Percentiles rank a stretch among this genome's conserved stretches.
Evolutionary conservation across 2,329 filamentous ascomycete species (phyloP).

Genomic region (Podosphaera aphanis): DNA sequence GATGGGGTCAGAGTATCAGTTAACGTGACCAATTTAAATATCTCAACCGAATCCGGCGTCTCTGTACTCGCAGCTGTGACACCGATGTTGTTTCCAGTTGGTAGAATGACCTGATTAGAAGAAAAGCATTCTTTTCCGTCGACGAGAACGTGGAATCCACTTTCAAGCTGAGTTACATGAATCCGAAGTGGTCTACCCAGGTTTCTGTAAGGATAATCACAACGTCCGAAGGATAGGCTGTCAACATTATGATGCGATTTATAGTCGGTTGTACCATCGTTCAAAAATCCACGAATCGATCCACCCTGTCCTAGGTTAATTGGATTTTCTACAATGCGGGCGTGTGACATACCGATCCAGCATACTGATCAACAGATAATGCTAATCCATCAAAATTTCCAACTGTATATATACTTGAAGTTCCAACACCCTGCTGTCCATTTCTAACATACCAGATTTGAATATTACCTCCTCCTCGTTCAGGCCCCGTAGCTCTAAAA

Average conservation of each 20-base stretch:
- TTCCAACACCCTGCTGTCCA: constrained; percentile 38
- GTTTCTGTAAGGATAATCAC: constrained; percentile 77
- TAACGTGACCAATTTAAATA: constrained; percentile 65
- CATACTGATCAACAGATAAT: constrained; percentile 65
- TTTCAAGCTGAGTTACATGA: constrained; percentile 42
- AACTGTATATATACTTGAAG: constrained; percentile 63
- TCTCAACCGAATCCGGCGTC: constrained; percentile 79
- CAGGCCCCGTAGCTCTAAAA: constrained; percentile 68
- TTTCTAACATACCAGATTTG: constrained; percentile 77
- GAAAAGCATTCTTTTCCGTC: constrained; percentile 69
- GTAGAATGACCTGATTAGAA: constrained; percentile 55
- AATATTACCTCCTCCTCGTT: constrained; percentile 67
- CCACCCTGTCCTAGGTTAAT: constrained; percentile 28
- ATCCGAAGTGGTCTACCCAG: constrained; percentile 63
- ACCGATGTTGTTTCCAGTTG: constrained; percentile 62
- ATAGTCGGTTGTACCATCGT: constrained; percentile 69
- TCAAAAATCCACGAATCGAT: constrained; percentile 75
- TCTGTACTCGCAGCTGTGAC: constrained; percentile 74
- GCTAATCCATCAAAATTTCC: constrained; percentile 76
- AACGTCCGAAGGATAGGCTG: constrained; percentile 77
- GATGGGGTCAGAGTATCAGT: constrained; percentile 23
- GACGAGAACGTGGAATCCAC: constrained; percentile 51
- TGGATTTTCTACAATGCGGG: neutral
- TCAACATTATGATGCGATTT: constrained; percentile 55
- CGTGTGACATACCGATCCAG: constrained; percentile 28